These are phyloP conservation scores for Coccomyxa sp. DNA, from an alignment of 139 green algal species.

Conservation along the genomic window DNA sequence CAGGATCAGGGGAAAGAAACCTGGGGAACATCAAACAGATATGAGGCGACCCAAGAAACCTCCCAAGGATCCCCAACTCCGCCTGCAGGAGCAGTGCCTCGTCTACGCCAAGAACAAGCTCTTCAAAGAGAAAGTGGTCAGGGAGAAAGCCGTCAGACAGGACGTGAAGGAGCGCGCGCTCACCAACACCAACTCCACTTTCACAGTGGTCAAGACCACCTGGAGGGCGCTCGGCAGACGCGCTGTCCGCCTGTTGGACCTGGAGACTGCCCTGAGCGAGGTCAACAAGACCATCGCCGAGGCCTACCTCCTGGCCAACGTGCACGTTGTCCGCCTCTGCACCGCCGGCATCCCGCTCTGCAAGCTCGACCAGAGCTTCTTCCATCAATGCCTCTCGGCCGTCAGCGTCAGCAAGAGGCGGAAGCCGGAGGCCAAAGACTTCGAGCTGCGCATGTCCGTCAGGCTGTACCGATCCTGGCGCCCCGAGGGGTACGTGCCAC, in stretches of 20 bases:
- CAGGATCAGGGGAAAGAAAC: neutral
- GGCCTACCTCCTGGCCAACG: conserved; percentile 1
- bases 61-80: neutral
- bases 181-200: neutral
- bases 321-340: neutral
- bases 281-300: neutral
- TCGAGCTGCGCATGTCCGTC: neutral
- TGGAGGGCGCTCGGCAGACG: neutral
- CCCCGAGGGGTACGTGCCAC: neutral
- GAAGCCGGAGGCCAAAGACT: neutral
- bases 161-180: neutral
- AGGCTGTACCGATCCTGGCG: neutral
- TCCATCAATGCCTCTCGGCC: neutral
- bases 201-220: conserved; percentile 7
- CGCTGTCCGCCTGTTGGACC: neutral
- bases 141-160: neutral
- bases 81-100: neutral
- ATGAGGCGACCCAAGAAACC: neutral
- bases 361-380: neutral
- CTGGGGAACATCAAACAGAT: neutral
- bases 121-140: neutral
- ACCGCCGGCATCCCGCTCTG: neutral
- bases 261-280: neutral
- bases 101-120: conserved; percentile 3
- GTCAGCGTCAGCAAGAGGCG: neutral